Conservation (phyloP, 1,139 yeast species). For the Entelexis sorbosivorans region DNA sequence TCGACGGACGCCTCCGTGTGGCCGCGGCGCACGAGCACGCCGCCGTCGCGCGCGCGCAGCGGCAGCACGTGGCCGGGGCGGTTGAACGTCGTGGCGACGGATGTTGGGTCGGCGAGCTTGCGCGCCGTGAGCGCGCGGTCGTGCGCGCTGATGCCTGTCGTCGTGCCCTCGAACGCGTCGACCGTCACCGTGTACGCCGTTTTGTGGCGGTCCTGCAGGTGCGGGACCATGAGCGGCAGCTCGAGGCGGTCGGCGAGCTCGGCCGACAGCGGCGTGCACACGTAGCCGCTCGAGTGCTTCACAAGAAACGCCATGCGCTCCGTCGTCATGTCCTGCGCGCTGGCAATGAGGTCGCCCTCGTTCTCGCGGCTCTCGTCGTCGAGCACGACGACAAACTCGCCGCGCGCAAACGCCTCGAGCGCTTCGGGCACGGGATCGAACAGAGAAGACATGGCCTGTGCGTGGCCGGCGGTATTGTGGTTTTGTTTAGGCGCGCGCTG, state of each 20-base stretch:
- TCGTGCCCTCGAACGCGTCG: constrained; percentile 68
- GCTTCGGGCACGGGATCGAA: constrained; percentile 64
- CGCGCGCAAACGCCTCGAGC: constrained; percentile 59
- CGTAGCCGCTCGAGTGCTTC: constrained; percentile 75
- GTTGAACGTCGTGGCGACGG: constrained; percentile 55
- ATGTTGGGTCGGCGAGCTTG: constrained; percentile 50
- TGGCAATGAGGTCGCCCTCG: constrained; percentile 92
- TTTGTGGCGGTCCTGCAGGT: constrained; percentile 75
- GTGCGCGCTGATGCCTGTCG: constrained; percentile 95
- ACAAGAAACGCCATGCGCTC: constrained; percentile 92
- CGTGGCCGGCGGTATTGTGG: background rate
- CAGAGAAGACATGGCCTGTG: constrained; percentile 1
- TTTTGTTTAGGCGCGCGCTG: background rate
- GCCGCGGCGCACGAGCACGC: constrained; percentile 75
- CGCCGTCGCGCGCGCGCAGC: constrained; percentile 78
- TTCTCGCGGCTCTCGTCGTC: constrained; percentile 94
- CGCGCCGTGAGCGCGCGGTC: constrained; percentile 82
- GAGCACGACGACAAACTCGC: constrained; percentile 86
- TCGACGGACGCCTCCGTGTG: constrained; percentile 98
- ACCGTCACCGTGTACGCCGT: constrained; percentile 94
- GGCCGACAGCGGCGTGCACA: constrained; percentile 78
- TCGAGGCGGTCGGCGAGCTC: constrained; percentile 69
- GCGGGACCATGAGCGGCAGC: constrained; percentile 64
- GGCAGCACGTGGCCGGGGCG: constrained; percentile 95
- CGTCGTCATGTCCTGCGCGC: constrained; percentile 71